Conservation (phyloP, 257 asterid genomes). For the Nicotiana sylvestris region DNA sequence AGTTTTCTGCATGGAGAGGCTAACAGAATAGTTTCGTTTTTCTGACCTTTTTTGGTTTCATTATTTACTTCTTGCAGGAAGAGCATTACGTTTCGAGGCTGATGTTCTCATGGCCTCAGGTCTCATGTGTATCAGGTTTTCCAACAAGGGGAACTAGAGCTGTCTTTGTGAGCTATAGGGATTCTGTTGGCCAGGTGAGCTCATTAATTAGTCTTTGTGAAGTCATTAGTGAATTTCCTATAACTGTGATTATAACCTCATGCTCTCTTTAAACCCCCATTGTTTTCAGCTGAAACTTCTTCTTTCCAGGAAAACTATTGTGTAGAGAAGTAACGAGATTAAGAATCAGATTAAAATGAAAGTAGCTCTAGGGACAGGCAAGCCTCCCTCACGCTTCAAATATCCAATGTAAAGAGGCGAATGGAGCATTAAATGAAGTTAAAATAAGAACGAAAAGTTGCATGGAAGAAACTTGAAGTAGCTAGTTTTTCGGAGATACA, state of each 20-base stretch:
- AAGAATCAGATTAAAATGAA: neutral
- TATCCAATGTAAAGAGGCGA: neutral
- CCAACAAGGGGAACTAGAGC: slow-evolving; percentile 73
- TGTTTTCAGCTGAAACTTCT: neutral
- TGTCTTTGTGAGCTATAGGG: slow-evolving; percentile 70
- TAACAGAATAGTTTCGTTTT: neutral
- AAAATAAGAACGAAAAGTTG: neutral
- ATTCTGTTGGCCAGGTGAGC: slow-evolving; percentile 67
- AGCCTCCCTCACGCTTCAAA: neutral
- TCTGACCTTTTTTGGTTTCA: slow-evolving; percentile 11
- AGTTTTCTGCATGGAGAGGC: neutral
- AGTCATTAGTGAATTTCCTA: neutral
- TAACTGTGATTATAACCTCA: neutral
- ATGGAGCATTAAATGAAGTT: neutral
- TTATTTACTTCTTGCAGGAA: slow-evolving; percentile 53
- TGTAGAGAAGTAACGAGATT: neutral
- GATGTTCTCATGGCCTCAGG: slow-evolving; percentile 88
- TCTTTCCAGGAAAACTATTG: neutral
- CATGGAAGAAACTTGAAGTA: neutral
- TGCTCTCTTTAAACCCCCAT: neutral
- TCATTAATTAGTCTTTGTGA: neutral
- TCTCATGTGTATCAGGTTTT: slow-evolving; percentile 63
- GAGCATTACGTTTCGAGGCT: slow-evolving; percentile 66
- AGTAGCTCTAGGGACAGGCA: neutral
- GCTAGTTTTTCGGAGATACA: neutral